A percentile compares a stretch with the other conserved stretches of the same genome.
Conservation (phyloP, 2,329 filamentous ascomycete genomes). For the Madurella fahalii region DNA sequence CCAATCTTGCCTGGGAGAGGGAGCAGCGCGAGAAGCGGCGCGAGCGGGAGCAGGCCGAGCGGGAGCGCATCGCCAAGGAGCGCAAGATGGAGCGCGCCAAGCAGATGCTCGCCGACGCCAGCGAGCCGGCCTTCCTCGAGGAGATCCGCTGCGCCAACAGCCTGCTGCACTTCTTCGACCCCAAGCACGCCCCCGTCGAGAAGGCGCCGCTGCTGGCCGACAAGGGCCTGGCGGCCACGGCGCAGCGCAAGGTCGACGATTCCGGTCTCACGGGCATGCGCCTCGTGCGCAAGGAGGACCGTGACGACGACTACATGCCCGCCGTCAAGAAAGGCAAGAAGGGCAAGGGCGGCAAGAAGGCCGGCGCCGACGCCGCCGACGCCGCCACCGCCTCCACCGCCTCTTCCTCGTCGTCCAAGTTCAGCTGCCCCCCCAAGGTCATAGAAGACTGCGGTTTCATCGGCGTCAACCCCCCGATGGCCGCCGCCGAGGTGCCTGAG, state of each 20-base stretch:
- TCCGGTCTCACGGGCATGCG: conserved; percentile 80
- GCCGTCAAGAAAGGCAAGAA: conserved; percentile 86
- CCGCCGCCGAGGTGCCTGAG: conserved; percentile 72
- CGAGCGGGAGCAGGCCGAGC: conserved; percentile 78
- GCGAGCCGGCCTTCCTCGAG: conserved; percentile 82
- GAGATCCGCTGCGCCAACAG: conserved; percentile 87
- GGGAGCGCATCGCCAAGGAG: conserved; percentile 66
- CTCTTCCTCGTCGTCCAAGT: conserved; percentile 49
- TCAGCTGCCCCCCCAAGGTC: conserved; percentile 84
- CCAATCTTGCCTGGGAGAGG: conserved; percentile 77
- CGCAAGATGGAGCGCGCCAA: conserved; percentile 72
- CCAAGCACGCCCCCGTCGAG: conserved; percentile 59
- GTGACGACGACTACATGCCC: conserved; percentile 80
- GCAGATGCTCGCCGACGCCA: conserved; percentile 74
- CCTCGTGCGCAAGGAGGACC: conserved; percentile 80
- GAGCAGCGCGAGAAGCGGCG: conserved; percentile 72
- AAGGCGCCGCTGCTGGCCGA: conserved; percentile 61
- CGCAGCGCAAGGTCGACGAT: conserved; percentile 79
- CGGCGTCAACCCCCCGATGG: conserved; percentile 83
- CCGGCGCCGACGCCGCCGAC: too few relatives aligned
- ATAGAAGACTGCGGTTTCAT: conserved; percentile 86
- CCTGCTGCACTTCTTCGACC: conserved; percentile 88
- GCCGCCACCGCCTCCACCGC: too few relatives aligned
- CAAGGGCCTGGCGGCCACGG: conserved; percentile 72
- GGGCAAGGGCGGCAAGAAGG: conserved; percentile 59